These are phyloP conservation scores for Coemansia sp. DNA, from an alignment of 192 early-diverging fungal genomes.

Conservation along the genomic window DNA sequence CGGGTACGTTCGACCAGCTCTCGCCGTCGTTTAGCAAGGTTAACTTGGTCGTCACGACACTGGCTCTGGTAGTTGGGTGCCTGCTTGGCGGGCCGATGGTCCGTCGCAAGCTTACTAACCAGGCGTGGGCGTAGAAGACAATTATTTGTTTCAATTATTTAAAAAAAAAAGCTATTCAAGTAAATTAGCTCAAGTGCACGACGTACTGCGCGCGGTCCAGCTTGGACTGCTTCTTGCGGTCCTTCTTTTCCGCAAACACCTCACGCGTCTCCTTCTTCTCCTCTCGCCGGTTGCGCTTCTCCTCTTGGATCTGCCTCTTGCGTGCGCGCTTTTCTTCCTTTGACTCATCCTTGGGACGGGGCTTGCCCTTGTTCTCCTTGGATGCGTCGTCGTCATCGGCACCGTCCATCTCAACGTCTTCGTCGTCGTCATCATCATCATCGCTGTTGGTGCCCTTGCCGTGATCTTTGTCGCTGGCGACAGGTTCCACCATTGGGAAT, in stretches of 20 bases:
- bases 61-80: constrained; percentile 74
- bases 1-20: constrained; percentile 90
- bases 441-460: constrained; percentile 29
- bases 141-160: not conserved
- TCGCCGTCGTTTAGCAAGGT: constrained; percentile 90
- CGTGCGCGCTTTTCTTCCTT: constrained; percentile 91
- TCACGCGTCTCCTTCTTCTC: constrained; percentile 48
- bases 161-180: not conserved
- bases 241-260: constrained; percentile 41
- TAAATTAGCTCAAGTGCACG: constrained; percentile 25
- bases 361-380: constrained; percentile 64
- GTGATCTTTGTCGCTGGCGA: constrained; percentile 29
- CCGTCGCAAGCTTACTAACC: constrained; percentile 58
- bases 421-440: constrained; percentile 19
- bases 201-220: constrained; percentile 51
- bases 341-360: constrained; percentile 80
- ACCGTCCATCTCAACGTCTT: constrained; percentile 14
- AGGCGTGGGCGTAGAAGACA: constrained; percentile 57
- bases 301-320: constrained; percentile 84
- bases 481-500: constrained; percentile 61
- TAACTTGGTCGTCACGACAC: constrained; percentile 80
- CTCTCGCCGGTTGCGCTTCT: constrained; percentile 58
- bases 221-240: constrained; percentile 53
- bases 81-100: constrained; percentile 76
- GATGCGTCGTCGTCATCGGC: constrained; percentile 24